A percentile compares a stretch with the other conserved stretches of the same genome.
Evolutionary conservation across 225 moss, liverwort and hornwort species (phyloP).

Genomic region (Marchantia paleacea): DNA sequence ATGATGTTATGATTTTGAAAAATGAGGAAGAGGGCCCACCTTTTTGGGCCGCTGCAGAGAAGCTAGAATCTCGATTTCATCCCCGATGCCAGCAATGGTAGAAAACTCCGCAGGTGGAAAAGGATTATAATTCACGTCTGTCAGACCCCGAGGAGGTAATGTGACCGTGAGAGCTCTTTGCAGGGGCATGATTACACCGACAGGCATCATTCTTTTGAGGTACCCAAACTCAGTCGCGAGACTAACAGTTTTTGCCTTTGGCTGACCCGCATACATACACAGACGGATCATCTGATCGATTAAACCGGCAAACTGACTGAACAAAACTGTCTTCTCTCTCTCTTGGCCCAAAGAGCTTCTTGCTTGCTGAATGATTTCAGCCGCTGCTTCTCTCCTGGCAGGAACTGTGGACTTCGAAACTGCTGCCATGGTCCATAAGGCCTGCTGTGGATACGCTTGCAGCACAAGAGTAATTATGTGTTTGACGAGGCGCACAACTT

Average conservation of each 20-base stretch:
- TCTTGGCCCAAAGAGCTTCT: slow-evolving; percentile 59
- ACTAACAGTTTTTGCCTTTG: slow-evolving; percentile 80
- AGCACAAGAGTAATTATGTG: slow-evolving; percentile 78
- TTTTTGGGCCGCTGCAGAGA: slow-evolving; percentile 97
- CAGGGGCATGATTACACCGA: slow-evolving; percentile 93
- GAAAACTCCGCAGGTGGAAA: slow-evolving; percentile 86
- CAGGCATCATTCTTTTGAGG: slow-evolving; percentile 97
- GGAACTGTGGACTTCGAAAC: slow-evolving; percentile 91
- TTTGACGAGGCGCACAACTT: slow-evolving; percentile 81
- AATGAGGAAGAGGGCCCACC: slow-evolving; percentile 36
- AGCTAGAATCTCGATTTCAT: slow-evolving; percentile 93
- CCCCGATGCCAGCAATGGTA: slow-evolving; percentile 80
- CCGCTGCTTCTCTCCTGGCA: slow-evolving; percentile 89
- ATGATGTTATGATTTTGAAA: neutral
- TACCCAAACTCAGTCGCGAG: slow-evolving; percentile 77
- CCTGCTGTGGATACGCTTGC: slow-evolving; percentile 92
- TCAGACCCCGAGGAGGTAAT: slow-evolving; percentile 80
- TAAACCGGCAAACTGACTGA: slow-evolving; percentile 76
- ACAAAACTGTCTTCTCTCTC: slow-evolving; percentile 64
- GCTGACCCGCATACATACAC: slow-evolving; percentile 80
- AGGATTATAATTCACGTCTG: slow-evolving; percentile 80
- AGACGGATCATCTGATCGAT: slow-evolving; percentile 97
- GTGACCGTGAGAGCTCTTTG: slow-evolving; percentile 92
- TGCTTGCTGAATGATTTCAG: slow-evolving; percentile 81
- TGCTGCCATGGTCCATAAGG: slow-evolving; percentile 98